A percentile compares a stretch with the other conserved stretches of the same genome.
phyloP scores from a whole-genome alignment of 2,329 filamentous ascomycete genomes.

The Stenocarpella maydis region DNA sequence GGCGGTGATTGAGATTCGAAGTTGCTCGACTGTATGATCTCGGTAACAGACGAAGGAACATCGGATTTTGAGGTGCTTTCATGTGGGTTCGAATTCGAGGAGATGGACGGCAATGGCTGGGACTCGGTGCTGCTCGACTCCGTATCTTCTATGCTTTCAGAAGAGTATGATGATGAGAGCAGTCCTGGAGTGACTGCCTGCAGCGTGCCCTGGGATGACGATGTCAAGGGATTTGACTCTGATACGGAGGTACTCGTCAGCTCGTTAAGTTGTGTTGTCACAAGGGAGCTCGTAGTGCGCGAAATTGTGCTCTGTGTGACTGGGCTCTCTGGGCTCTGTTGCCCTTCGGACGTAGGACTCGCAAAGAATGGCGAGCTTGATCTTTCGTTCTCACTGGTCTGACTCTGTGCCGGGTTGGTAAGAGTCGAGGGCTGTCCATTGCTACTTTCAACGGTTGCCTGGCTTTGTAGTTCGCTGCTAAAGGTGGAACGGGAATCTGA shows the following conservation, averaged over 20 bases:
- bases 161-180: background rate
- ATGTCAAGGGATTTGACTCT: background rate
- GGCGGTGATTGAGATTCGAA: background rate
- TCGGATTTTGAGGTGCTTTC: no score
- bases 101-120: no score
- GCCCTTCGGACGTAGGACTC: background rate
- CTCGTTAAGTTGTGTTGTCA: background rate
- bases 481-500: background rate
- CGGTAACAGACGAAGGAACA: no score
- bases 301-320: background rate
- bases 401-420: background rate
- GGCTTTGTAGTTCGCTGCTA: background rate
- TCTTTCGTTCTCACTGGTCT: background rate
- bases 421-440: background rate
- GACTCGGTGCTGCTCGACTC: background rate
- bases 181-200: background rate
- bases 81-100: no score
- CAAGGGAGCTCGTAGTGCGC: background rate
- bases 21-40: background rate
- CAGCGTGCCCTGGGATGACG: background rate
- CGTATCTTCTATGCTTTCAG: background rate
- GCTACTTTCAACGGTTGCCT: background rate
- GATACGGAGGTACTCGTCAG: background rate
- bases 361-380: background rate
- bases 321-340: background rate